Evolutionary conservation across 768 basidiomycete species (phyloP).

Genomic region (Infundibulicybe gibba): DNA sequence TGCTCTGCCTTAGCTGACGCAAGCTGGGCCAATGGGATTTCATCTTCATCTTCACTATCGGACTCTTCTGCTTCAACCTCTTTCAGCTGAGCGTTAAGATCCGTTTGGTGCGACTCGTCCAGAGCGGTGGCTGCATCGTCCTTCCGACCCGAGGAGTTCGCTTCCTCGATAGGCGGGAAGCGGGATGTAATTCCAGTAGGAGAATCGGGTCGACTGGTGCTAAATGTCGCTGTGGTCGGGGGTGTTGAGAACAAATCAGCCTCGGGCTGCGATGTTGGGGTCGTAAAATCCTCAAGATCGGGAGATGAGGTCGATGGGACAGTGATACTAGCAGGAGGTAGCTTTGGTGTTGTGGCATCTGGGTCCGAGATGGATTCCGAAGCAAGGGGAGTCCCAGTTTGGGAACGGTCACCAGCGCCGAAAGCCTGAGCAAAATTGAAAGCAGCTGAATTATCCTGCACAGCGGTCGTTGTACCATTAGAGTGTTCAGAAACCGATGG

Average conservation of each 20-base stretch:
- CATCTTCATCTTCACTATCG: conserved; percentile 45
- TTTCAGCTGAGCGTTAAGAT: conserved; percentile 48
- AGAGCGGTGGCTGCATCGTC: conserved; percentile 9
- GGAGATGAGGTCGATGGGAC: conserved; percentile 15
- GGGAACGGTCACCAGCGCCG: neutral
- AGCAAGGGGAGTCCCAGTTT: no score
- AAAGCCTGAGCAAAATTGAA: conserved; percentile 46
- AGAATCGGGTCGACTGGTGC: conserved; percentile 11
- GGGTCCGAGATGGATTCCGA: neutral
- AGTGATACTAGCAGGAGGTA: conserved; percentile 10
- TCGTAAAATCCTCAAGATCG: conserved; percentile 6
- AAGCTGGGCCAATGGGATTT: conserved; percentile 33
- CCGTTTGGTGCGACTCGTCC: conserved; percentile 35
- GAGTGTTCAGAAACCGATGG: conserved; percentile 11
- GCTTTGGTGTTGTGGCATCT: conserved; percentile 10
- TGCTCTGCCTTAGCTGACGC: conserved; percentile 14
- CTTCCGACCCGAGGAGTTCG: conserved; percentile 9
- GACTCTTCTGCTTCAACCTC: conserved; percentile 58
- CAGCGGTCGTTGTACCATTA: no score
- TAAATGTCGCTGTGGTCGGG: conserved; percentile 30
- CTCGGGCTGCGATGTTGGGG: conserved; percentile 28
- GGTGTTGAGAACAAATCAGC: conserved; percentile 63
- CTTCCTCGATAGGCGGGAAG: conserved; percentile 34
- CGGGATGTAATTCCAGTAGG: conserved; percentile 32
- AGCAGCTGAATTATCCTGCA: conserved; percentile 18